Evolutionary conservation across 192 early-diverging fungal genomes (phyloP).

Genomic region (Dispira parvispora): DNA sequence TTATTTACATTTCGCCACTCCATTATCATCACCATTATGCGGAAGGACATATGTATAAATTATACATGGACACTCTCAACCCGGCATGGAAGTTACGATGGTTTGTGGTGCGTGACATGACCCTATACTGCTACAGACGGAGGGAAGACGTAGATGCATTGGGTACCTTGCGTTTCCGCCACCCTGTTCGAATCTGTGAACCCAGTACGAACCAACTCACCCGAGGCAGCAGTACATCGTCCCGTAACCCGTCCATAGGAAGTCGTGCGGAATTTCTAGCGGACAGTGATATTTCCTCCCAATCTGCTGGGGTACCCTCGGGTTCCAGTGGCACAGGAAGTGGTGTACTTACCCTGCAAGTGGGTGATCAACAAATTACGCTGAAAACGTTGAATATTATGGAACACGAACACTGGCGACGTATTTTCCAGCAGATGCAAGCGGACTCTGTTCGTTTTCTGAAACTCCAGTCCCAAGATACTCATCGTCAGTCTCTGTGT

Average conservation of each 20-base stretch:
- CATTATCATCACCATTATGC: slow-evolving; percentile 29
- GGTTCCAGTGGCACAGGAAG: slow-evolving; percentile 9
- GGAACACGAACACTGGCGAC: slow-evolving; percentile 12
- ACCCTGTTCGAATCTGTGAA: slow-evolving; percentile 18
- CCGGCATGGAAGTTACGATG: slow-evolving; percentile 25
- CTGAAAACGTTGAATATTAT: slow-evolving; percentile 1
- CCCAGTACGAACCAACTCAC: slow-evolving; percentile 18
- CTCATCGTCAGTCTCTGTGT: no score
- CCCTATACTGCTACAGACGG: slow-evolving; percentile 21
- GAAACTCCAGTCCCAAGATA: not conserved
- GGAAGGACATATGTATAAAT: slow-evolving; percentile 23
- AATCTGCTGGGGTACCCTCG: not conserved
- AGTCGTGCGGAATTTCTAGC: slow-evolving; percentile 10
- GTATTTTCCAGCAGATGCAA: slow-evolving; percentile 5
- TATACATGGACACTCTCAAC: slow-evolving; percentile 16
- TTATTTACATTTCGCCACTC: slow-evolving; percentile 28
- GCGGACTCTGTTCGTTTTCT: not conserved
- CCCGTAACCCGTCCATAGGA: slow-evolving; percentile 14
- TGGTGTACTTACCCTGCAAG: slow-evolving; percentile 25
- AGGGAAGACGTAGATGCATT: slow-evolving; percentile 19
- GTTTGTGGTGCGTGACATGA: slow-evolving; percentile 23
- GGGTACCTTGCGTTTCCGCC: slow-evolving; percentile 20
- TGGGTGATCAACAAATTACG: slow-evolving; percentile 7
- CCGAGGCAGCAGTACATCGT: slow-evolving; percentile 9
- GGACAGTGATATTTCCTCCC: slow-evolving; percentile 7